A percentile compares a stretch with the other conserved stretches of the same genome.
phyloP scores from a whole-genome alignment of 2,329 filamentous ascomycete species.

The Huntiella decipiens region DNA sequence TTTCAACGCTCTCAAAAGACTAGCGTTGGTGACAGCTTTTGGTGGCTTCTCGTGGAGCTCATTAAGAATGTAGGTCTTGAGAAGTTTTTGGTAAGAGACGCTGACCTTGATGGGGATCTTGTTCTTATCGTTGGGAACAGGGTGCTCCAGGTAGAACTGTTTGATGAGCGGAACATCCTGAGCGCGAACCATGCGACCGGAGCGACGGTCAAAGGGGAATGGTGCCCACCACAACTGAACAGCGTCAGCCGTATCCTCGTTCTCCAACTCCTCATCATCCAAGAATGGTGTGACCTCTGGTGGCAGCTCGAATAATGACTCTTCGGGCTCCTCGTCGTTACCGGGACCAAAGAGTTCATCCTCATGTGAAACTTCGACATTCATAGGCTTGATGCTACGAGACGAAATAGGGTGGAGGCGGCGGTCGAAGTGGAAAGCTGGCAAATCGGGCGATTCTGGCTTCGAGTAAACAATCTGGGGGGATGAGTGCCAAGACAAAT shows the following conservation, averaged over 20 bases:
- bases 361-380: conserved; percentile 78
- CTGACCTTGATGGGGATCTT: conserved; percentile 85
- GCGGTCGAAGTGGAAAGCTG: conserved; percentile 96
- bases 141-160: conserved; percentile 96
- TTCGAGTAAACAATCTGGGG: conserved; percentile 84
- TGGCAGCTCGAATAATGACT: conserved; percentile 72
- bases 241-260: conserved; percentile 71
- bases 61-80: conserved; percentile 92
- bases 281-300: conserved; percentile 71
- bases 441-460: conserved; percentile 71
- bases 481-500: conserved; percentile 81
- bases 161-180: conserved; percentile 95
- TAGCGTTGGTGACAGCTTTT: conserved; percentile 90
- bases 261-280: conserved; percentile 73
- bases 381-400: conserved; percentile 81
- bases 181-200: conserved; percentile 86
- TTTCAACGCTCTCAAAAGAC: conserved; percentile 73
- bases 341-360: conserved; percentile 79
- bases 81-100: conserved; percentile 92
- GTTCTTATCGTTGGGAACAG: conserved; percentile 35
- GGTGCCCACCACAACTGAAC: conserved; percentile 97
- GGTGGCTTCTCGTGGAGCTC: conserved; percentile 91
- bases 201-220: conserved; percentile 84
- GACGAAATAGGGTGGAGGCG: conserved; percentile 95
- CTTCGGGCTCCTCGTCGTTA: conserved; percentile 53